phyloP scores from a whole-genome alignment of 2,329 filamentous ascomycete genomes.

The Hypoxylon sp. region DNA sequence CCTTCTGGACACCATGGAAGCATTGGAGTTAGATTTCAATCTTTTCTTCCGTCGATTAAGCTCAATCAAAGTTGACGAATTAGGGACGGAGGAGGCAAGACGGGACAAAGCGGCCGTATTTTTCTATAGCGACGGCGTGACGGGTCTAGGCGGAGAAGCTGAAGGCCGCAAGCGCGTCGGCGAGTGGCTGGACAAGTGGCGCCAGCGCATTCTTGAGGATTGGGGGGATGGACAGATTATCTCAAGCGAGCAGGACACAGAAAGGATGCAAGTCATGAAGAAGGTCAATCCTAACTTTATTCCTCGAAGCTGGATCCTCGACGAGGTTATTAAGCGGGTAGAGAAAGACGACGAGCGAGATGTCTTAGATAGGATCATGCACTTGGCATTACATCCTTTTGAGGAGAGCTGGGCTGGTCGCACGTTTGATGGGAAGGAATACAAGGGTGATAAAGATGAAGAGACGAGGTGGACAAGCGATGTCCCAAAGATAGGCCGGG shows the following conservation, averaged over 20 bases:
- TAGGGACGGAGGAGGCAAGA: conserved; percentile 75
- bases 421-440: conserved; percentile 63
- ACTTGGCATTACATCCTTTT: conserved; percentile 88
- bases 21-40: conserved; percentile 90
- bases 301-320: conserved; percentile 90
- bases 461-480: conserved; percentile 89
- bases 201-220: conserved; percentile 78
- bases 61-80: conserved; percentile 70
- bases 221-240: conserved; percentile 69
- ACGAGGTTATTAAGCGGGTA: conserved; percentile 91
- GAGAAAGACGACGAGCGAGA: conserved; percentile 87
- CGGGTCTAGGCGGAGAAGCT: conserved; percentile 70
- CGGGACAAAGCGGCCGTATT: conserved; percentile 78
- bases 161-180: conserved; percentile 77
- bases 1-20: conserved; percentile 84
- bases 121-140: conserved; percentile 82
- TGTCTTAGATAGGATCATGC: conserved; percentile 82
- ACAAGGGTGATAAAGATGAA: conserved; percentile 75
- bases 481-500: conserved; percentile 81
- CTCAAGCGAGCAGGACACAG: conserved; percentile 65
- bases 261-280: conserved; percentile 82
- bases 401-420: conserved; percentile 79
- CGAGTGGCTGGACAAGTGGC: conserved; percentile 87
- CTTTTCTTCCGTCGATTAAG: conserved; percentile 90
- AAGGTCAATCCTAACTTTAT: conserved; percentile 93